These are phyloP conservation scores for Penicillium brasilianum DNA, from an alignment of 2,329 filamentous ascomycete species.

Conservation along the genomic window DNA sequence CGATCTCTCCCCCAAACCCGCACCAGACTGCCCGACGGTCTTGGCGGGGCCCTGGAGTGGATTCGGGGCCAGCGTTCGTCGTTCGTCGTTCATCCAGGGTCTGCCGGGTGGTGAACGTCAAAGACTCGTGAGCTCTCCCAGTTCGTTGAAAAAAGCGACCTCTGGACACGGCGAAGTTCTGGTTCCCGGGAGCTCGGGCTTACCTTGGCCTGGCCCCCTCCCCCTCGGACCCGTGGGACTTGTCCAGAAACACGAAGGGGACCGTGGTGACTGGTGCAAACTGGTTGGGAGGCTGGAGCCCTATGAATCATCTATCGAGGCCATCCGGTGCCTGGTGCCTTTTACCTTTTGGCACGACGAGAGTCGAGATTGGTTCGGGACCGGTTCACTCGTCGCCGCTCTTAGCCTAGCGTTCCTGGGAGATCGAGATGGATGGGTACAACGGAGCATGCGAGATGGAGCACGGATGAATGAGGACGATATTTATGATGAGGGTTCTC, in stretches of 20 bases:
- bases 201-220: too few species aligned
- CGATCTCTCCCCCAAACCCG: conserved; percentile 11
- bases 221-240: conserved; percentile 3
- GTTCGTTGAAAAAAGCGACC: too few species aligned
- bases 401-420: conserved; percentile 9
- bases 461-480: not conserved
- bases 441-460: not conserved
- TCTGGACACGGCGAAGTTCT: not conserved
- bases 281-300: not conserved
- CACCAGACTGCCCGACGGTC: conserved; percentile 15
- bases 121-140: conserved; percentile 13
- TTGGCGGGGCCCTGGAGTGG: conserved; percentile 11
- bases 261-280: conserved; percentile 2
- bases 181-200: not conserved
- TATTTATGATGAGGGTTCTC: not conserved
- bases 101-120: conserved; percentile 27
- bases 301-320: conserved; percentile 27
- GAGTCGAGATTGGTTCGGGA: conserved; percentile 3
- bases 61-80: too few species aligned
- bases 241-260: not conserved
- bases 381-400: conserved; percentile 2
- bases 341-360: conserved; percentile 5
- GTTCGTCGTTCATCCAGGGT: conserved; percentile 18
- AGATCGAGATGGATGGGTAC: conserved; percentile 1
- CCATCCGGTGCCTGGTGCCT: conserved; percentile 33